Conservation (phyloP, 495 filamentous ascomycete species). For the Aspergillus saccharolyticus region DNA sequence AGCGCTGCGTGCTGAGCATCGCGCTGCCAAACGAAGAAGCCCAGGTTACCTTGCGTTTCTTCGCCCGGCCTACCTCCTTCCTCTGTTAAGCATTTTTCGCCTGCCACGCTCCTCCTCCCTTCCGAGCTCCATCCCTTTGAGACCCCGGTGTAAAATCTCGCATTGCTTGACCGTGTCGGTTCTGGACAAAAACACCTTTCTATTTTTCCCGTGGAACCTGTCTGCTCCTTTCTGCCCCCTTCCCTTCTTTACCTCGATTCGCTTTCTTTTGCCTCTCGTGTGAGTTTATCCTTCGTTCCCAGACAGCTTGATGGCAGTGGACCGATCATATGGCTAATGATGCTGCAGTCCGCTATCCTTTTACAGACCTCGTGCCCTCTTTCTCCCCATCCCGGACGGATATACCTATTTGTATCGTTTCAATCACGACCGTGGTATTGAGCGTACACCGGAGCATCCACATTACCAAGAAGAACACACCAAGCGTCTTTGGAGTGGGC, state of each 20-base stretch:
- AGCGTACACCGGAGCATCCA: neutral
- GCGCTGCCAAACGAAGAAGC: conserved; percentile 36
- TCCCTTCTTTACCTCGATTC: conserved; percentile 7
- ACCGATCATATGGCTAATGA: conserved; percentile 8
- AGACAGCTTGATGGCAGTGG: neutral
- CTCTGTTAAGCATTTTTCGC: conserved; percentile 27
- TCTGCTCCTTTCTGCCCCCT: neutral
- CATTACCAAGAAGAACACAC: neutral
- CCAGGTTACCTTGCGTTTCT: conserved; percentile 39
- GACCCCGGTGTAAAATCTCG: conserved; percentile 32
- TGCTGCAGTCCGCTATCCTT: conserved; percentile 9
- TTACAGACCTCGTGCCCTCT: conserved; percentile 9
- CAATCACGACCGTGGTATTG: neutral
- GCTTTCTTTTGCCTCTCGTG: conserved; percentile 5
- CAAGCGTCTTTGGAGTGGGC: neutral
- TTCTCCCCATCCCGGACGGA: neutral
- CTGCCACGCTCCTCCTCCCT: conserved; percentile 26
- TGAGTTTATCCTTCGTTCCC: conserved; percentile 4
- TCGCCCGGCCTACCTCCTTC: conserved; percentile 16
- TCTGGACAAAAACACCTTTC: conserved; percentile 18
- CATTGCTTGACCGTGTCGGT: conserved; percentile 28
- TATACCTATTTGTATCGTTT: neutral
- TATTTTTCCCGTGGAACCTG: conserved; percentile 10
- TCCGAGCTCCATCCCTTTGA: conserved; percentile 30
- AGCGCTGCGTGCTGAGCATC: conserved; percentile 25